Percentiles rank a stretch among this genome's conserved stretches.
Conservation (phyloP, 1,284 basidiomycete species). For the Malassezia caprae region DNA sequence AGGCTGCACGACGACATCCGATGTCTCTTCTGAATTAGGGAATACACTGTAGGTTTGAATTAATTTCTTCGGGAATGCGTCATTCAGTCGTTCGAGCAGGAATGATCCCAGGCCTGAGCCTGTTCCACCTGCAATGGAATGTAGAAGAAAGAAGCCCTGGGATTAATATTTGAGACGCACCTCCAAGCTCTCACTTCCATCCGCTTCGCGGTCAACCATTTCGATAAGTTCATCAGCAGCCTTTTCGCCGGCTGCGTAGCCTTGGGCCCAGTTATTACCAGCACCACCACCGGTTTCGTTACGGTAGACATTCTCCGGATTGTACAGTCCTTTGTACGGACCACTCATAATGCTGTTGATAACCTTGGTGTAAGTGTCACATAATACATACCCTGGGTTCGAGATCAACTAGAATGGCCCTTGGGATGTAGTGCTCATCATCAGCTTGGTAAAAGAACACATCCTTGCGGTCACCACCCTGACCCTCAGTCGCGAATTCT, state of each 20-base stretch:
- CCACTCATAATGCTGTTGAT: slow-evolving; percentile 88
- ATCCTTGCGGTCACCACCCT: slow-evolving; percentile 71
- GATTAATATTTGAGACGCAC: slow-evolving; percentile 52
- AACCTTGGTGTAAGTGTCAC: slow-evolving; percentile 56
- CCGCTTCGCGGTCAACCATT: slow-evolving; percentile 96
- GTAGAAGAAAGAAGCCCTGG: slow-evolving; percentile 96
- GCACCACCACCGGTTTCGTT: slow-evolving; percentile 94
- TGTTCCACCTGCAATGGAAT: slow-evolving; percentile 96
- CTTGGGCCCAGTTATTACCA: slow-evolving; percentile 97
- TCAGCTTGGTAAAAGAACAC: slow-evolving; percentile 99
- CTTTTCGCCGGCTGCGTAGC: slow-evolving; percentile 68
- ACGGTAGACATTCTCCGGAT: slow-evolving; percentile 94
- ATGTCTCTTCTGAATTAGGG: slow-evolving; percentile 58
- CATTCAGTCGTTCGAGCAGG: slow-evolving; percentile 86
- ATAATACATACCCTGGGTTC: slow-evolving; percentile 70
- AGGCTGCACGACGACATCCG: slow-evolving; percentile 64
- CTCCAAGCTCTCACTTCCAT: slow-evolving; percentile 94
- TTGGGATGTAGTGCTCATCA: slow-evolving; percentile 96
- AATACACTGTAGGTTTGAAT: slow-evolving; percentile 99
- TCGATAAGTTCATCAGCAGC: slow-evolving; percentile 97
- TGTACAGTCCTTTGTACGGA: slow-evolving; percentile 87
- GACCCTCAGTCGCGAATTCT: slow-evolving; percentile 39
- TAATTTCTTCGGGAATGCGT: slow-evolving; percentile 96
- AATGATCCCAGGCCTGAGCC: slow-evolving; percentile 96
- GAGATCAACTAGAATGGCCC: slow-evolving; percentile 91